Conservation (phyloP, 345 rosid genomes). For the Theobroma cacao region DNA sequence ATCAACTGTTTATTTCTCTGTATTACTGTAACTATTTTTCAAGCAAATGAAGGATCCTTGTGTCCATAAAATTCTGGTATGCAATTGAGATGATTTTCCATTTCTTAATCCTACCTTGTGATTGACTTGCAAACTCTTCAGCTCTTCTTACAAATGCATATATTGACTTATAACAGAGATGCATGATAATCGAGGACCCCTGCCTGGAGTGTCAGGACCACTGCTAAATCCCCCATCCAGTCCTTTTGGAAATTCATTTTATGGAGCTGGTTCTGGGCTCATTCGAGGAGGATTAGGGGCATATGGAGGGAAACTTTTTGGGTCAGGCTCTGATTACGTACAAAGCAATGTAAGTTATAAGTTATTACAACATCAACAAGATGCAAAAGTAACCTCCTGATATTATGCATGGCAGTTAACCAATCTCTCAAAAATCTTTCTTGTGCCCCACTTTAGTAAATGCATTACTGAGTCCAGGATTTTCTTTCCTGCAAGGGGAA, state of each 20-base stretch:
- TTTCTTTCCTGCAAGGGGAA: not conserved
- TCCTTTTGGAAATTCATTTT: slow-evolving; percentile 46
- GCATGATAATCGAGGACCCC: slow-evolving; percentile 41
- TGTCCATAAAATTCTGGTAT: not conserved
- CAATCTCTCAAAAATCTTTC: not conserved
- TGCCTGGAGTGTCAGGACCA: slow-evolving; percentile 31
- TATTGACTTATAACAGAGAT: slow-evolving; percentile 16
- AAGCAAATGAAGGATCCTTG: not conserved
- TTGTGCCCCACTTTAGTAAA: not conserved
- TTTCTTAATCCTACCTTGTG: not conserved
- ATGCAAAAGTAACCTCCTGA: not conserved
- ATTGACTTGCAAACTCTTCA: not conserved
- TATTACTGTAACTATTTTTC: not conserved
- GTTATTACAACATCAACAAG: not conserved
- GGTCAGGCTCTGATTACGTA: slow-evolving; percentile 56
- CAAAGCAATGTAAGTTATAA: slow-evolving; percentile 54
- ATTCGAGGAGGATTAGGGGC: slow-evolving; percentile 54
- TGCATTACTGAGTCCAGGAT: not conserved
- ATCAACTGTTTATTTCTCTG: not conserved
- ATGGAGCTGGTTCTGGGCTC: slow-evolving; percentile 48
- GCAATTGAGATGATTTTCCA: not conserved
- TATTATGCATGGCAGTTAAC: not conserved
- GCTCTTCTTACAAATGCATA: not conserved
- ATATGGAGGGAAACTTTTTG: slow-evolving; percentile 45
- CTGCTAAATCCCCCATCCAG: slow-evolving; percentile 33